A percentile compares a stretch with the other conserved stretches of the same genome.
Conservation (phyloP, 148 eudicot genomes). For the Gaultheria prostrata region DNA sequence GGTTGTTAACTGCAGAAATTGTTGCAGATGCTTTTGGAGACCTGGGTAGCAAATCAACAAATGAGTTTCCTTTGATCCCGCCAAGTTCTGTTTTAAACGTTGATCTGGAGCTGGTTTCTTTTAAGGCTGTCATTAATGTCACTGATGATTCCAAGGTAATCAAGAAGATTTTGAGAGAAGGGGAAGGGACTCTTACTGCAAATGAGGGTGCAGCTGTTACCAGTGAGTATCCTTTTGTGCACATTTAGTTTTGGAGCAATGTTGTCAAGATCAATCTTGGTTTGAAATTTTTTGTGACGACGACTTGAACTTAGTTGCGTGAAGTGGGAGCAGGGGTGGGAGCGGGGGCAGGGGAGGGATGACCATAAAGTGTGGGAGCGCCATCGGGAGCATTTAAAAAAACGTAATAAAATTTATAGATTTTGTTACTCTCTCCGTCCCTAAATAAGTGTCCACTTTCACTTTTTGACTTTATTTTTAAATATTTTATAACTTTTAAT, state of each 20-base stretch:
- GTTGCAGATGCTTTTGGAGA: conserved; percentile 53
- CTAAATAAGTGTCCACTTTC: too few species aligned
- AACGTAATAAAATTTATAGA: too few species aligned
- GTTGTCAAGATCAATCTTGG: conserved; percentile 1
- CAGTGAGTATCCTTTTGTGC: conserved; percentile 35
- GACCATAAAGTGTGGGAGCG: too few species aligned
- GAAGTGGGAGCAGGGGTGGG: too few species aligned
- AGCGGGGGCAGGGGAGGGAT: too few species aligned
- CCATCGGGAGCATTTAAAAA: too few species aligned
- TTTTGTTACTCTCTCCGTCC: too few species aligned
- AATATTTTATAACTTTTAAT: too few species aligned
- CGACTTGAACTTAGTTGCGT: too few species aligned
- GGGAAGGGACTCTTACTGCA: conserved; percentile 45
- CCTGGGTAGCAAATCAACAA: conserved; percentile 22
- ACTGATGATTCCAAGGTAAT: conserved; percentile 56
- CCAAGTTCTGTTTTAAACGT: conserved; percentile 41
- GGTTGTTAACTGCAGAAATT: conserved; percentile 6
- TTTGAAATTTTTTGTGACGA: not conserved
- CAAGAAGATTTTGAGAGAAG: conserved; percentile 62
- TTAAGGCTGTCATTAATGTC: conserved; percentile 53
- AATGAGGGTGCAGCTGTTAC: conserved; percentile 58
- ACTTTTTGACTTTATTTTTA: too few species aligned
- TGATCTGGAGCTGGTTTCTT: conserved; percentile 42
- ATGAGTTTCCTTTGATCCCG: conserved; percentile 33
- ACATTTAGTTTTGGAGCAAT: not conserved